These are phyloP conservation scores for Tetrapisispora pingtungensis DNA, from an alignment of 805 yeast species.

Conservation along the genomic window DNA sequence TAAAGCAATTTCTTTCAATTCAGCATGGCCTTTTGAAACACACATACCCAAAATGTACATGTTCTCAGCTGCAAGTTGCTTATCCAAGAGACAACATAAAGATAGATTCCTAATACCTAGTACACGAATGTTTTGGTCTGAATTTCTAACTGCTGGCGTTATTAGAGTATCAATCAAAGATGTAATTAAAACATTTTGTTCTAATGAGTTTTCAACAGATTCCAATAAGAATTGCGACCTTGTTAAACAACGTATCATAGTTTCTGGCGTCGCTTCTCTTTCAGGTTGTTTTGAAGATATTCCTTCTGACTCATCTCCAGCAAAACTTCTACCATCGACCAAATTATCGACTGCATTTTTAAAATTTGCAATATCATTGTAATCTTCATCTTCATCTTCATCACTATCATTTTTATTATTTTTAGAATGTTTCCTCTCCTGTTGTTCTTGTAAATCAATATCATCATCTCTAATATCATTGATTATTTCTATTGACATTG, in stretches of 20 bases:
- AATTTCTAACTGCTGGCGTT: constrained; percentile 63
- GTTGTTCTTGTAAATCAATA: constrained; percentile 31
- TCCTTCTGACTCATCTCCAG: constrained; percentile 8
- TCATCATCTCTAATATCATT: constrained; percentile 72
- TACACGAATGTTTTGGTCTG: constrained; percentile 43
- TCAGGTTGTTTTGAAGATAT: constrained; percentile 22
- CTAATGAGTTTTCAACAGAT: constrained; percentile 52
- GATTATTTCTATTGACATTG: constrained; percentile 75
- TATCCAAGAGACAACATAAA: constrained; percentile 64
- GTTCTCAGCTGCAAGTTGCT: constrained; percentile 53
- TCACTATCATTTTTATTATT: constrained; percentile 8
- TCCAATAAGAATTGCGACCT: constrained; percentile 64
- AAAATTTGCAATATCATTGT: constrained; percentile 33
- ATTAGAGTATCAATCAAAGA: constrained; percentile 70
- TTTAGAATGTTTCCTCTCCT: constrained; percentile 11
- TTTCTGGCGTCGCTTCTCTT: constrained; percentile 32
- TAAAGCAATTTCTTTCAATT: constrained; percentile 50
- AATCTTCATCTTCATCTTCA: constrained; percentile 14
- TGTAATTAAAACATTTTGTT: constrained; percentile 52
- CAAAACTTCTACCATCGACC: constrained; percentile 17
- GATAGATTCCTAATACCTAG: constrained; percentile 72
- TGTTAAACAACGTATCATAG: constrained; percentile 51
- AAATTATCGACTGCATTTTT: constrained; percentile 37
- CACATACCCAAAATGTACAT: constrained; percentile 59
- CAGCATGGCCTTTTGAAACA: constrained; percentile 55